Base-by-base conservation (phyloP, 805 yeast species). In the Saccharomycopsis vini region DNA sequence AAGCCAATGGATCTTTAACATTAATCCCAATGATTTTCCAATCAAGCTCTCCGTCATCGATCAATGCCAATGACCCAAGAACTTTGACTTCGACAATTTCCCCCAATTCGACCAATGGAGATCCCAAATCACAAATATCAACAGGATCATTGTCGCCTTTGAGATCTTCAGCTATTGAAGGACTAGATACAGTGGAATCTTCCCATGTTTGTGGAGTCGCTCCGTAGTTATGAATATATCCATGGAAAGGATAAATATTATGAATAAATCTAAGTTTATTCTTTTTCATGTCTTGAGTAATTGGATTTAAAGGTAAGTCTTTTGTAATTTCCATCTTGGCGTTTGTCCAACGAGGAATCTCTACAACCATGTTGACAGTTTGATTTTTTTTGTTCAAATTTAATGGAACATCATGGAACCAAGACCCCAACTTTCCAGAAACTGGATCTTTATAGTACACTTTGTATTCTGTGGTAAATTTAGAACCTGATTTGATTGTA, bases 231-330 rank as follows among this genome's bases (percentile, higher is more conserved):
- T 88, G 95, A 56, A 90, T 90, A 73, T 92, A 90, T 57, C 98
- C 98, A 65, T 92, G 95, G 73, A 85, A 95, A 43, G 98, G 98
- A 86, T 90, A 90, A 66, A 95, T 79, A 77, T 92, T 92, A 72
- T 95, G 81, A 49, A 92, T 97, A 57, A 81, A 92, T 71, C 97
- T 80, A 60, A 88, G 77, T 67, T 87, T 82, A 55, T 97, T 97
- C 75, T 92, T 90, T 74, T 92, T 92, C 61, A 94, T 85, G 68
- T 92, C 98, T 72, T 92, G 98, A 50, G 85, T 72, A 57, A 92
- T 92, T 58, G 98, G 98, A 73, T 92, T 92, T 62, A 88, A 73
- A 37, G 75, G 66, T 56, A 69, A 69, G 57, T 84, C 95, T 70
- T 88, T 89, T 64, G 83, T 77, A 66, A 89, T 88, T 68, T 92